Evolutionary conservation across 257 asterid species (phyloP).

Genomic region (Forsythia viridissima): DNA sequence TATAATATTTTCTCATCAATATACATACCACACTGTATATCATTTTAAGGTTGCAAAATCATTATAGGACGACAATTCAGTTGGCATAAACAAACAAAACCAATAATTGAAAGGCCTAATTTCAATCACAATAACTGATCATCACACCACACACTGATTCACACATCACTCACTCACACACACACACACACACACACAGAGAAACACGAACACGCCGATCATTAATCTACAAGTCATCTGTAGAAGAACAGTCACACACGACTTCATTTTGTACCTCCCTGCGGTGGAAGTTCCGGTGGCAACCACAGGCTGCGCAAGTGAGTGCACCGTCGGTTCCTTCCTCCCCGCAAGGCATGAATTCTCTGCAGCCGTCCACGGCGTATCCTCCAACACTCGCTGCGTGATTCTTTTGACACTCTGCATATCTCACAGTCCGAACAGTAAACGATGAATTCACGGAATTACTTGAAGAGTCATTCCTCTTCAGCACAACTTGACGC

Average conservation of each 20-base stretch:
- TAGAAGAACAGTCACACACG: slow-evolving; percentile 38
- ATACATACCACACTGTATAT: background rate
- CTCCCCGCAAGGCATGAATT: slow-evolving; percentile 69
- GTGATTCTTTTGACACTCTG: slow-evolving; percentile 90
- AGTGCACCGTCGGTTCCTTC: slow-evolving; percentile 53
- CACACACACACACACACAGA: slow-evolving; percentile 27
- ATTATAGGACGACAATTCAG: background rate
- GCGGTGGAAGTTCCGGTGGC: slow-evolving; percentile 84
- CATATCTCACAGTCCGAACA: slow-evolving; percentile 48
- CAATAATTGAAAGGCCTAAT: too few relatives aligned
- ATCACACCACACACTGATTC: slow-evolving; percentile 17
- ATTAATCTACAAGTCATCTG: background rate
- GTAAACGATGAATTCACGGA: slow-evolving; percentile 38
- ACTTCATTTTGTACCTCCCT: slow-evolving; percentile 53
- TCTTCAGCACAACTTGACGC: slow-evolving; percentile 44
- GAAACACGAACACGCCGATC: background rate
- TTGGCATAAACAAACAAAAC: too few relatives aligned
- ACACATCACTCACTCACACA: slow-evolving; percentile 28
- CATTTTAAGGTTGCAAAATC: background rate
- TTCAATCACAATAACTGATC: too few relatives aligned
- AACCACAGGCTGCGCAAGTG: slow-evolving; percentile 88
- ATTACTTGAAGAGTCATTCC: slow-evolving; percentile 28
- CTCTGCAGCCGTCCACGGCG: slow-evolving; percentile 95
- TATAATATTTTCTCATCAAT: too few relatives aligned
- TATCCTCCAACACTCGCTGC: slow-evolving; percentile 85